phyloP scores from a whole-genome alignment of 495 filamentous ascomycete species.

The Geopyxis carbonaria region DNA sequence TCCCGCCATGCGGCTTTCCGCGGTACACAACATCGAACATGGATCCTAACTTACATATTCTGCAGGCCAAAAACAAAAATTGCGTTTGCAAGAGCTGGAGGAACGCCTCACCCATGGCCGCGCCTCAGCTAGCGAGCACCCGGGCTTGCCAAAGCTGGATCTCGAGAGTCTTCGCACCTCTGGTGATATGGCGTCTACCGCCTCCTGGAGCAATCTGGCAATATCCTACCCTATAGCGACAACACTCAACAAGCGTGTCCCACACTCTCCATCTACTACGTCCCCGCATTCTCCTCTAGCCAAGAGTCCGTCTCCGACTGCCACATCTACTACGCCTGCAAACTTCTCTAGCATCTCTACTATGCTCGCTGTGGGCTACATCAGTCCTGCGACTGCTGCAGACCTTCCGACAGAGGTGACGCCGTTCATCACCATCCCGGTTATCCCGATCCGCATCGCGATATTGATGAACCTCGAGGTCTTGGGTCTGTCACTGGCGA shows the following conservation, averaged over 20 bases:
- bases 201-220: constrained; percentile 10
- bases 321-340: neutral
- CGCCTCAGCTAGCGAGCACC: neutral
- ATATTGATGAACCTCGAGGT: constrained; percentile 9
- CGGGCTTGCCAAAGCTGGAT: neutral
- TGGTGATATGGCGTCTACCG: neutral
- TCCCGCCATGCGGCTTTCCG: neutral
- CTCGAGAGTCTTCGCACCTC: neutral
- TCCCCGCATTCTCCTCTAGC: neutral
- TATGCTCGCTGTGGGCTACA: constrained; percentile 2
- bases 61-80: constrained; percentile 17
- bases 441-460: constrained; percentile 5
- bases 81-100: constrained; percentile 11
- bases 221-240: constrained; percentile 16
- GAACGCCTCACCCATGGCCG: constrained; percentile 1
- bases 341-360: neutral
- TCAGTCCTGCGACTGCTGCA: neutral
- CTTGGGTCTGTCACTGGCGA: constrained; percentile 5
- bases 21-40: neutral
- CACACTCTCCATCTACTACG: neutral
- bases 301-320: neutral
- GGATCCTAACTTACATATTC: neutral
- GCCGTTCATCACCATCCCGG: constrained; percentile 3
- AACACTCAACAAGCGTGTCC: neutral
- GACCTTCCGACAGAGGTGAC: neutral